These are phyloP conservation scores for Myochromella boudieri DNA, from an alignment of 768 basidiomycete species.

Conservation along the genomic window DNA sequence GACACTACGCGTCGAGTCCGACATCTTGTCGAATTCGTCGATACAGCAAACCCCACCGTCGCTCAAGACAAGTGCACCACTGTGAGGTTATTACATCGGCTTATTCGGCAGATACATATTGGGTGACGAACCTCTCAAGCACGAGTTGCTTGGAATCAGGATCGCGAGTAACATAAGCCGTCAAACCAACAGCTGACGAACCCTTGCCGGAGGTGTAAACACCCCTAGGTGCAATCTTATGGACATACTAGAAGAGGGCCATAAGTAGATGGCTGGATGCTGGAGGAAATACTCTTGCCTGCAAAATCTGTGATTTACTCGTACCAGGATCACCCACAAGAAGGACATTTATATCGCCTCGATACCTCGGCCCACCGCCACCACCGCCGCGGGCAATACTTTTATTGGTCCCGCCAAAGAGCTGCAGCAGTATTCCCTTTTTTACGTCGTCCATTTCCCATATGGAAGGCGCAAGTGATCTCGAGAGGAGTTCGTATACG, in stretches of 20 bases:
- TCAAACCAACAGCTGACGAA: slow-evolving; percentile 97
- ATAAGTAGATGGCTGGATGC: neutral
- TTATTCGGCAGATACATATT: neutral
- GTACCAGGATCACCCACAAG: slow-evolving; percentile 98
- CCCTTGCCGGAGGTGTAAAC: slow-evolving; percentile 98
- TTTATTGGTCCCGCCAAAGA: slow-evolving; percentile 99
- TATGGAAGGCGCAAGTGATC: slow-evolving; percentile 90
- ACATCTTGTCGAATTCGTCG: slow-evolving; percentile 99
- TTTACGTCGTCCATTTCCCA: slow-evolving; percentile 99
- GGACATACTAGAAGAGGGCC: slow-evolving; percentile 72
- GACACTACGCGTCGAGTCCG: slow-evolving; percentile 93
- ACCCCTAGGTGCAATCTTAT: slow-evolving; percentile 97
- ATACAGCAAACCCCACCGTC: slow-evolving; percentile 99
- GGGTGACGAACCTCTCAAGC: slow-evolving; percentile 73
- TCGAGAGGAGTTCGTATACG: slow-evolving; percentile 81
- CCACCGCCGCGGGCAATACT: slow-evolving; percentile 90
- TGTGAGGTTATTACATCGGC: slow-evolving; percentile 25
- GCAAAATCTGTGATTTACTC: slow-evolving; percentile 92
- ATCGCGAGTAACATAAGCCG: slow-evolving; percentile 97
- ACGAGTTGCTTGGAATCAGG: slow-evolving; percentile 98
- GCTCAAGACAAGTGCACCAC: slow-evolving; percentile 91
- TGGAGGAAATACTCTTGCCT: slow-evolving; percentile 47
- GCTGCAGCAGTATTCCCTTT: slow-evolving; percentile 93
- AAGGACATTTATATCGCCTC: slow-evolving; percentile 97
- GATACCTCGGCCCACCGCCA: slow-evolving; percentile 92